phyloP scores from a whole-genome alignment of 2,329 filamentous ascomycete genomes.

The Colletotrichum tofieldiae region DNA sequence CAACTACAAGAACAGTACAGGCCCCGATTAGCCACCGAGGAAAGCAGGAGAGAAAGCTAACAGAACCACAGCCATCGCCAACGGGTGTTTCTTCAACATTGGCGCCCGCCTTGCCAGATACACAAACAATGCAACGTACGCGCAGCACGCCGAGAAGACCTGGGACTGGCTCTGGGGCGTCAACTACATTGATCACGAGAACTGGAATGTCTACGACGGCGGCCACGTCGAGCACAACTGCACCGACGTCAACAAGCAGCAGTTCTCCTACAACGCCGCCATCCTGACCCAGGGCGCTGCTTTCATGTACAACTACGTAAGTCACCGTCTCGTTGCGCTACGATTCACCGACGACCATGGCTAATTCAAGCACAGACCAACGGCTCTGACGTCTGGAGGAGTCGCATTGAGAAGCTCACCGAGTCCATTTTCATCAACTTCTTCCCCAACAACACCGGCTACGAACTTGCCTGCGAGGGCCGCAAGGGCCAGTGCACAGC shows the following conservation, averaged over 20 bases:
- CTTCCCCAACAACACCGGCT: constrained; percentile 73
- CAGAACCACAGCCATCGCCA: constrained; percentile 65
- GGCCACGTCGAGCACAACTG: constrained; percentile 72
- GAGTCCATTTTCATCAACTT: constrained; percentile 65
- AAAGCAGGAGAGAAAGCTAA: constrained; percentile 6
- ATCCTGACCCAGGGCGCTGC: constrained; percentile 75
- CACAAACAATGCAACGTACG: constrained; percentile 77
- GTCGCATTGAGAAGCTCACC: constrained; percentile 69
- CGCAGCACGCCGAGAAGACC: constrained; percentile 71
- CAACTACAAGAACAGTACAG: constrained; percentile 78
- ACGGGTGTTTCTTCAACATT: constrained; percentile 76
- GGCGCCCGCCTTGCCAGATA: constrained; percentile 80
- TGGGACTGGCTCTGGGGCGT: constrained; percentile 74
- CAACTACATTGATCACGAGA: constrained; percentile 71
- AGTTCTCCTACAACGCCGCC: constrained; percentile 79
- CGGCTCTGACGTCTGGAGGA: constrained; percentile 68
- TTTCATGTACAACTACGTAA: constrained; percentile 77
- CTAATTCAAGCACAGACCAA: constrained; percentile 59
- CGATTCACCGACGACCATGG: neutral
- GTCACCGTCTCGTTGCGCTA: constrained; percentile 44
- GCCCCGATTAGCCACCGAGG: neutral
- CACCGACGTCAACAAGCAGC: constrained; percentile 71
- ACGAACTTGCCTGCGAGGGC: constrained; percentile 77
- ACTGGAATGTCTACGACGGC: constrained; percentile 77
- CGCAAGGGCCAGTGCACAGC: constrained; percentile 72